Evolutionary conservation across 257 asterid genomes (phyloP), one percentile per base, ranked within the genome.

Genomic region (Datura wrightii): DNA sequence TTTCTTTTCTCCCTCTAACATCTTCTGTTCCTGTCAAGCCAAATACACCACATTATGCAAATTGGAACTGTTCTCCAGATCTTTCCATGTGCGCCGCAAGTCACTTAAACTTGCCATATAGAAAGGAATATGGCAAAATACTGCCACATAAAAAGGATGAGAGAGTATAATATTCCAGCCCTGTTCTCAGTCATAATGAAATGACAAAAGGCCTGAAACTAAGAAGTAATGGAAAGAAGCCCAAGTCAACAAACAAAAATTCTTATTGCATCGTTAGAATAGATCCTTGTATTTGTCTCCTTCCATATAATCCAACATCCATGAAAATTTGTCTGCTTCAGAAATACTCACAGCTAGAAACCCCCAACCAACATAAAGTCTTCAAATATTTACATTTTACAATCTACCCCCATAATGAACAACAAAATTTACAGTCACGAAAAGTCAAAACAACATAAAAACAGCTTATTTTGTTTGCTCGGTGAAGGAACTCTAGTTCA

Each of bases 401-500:
- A 41, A 50, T 76, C 44, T 67, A 1, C 19, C 8, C n/a, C n/a
- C 41, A 10, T 24, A 24, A 19, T 24, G 42, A 74, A 31, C 80
- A 74, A 74, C 60, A 74, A 46, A 48, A 74, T 74, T 0, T 42
- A 74, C n/a, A 50, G 31, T 48, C 11, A 48, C 39, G 80, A 24
- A 48, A 74, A 48, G 42, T 19, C 11, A 74, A 74, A 74, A 48
- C 31, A 74, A 24, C 42, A 24, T 24, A 24, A 46, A 19, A 48
- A 48, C 80, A 74, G 39, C 42, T 74, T 24, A 24, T 74, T 72
- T 48, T 71, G 18, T 74, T 74, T 3, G n/a, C 60, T 46, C 59
- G 3, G 19, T 74, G 80, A 74, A 48, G 80, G n/a, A 19, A 74
- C 24, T 48, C 80, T 66, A 74, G 80, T 74, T 48, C 56, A 74